Evolutionary conservation across 2,329 filamentous ascomycete genomes (phyloP).

Genomic region (Talaromyces sp.): DNA sequence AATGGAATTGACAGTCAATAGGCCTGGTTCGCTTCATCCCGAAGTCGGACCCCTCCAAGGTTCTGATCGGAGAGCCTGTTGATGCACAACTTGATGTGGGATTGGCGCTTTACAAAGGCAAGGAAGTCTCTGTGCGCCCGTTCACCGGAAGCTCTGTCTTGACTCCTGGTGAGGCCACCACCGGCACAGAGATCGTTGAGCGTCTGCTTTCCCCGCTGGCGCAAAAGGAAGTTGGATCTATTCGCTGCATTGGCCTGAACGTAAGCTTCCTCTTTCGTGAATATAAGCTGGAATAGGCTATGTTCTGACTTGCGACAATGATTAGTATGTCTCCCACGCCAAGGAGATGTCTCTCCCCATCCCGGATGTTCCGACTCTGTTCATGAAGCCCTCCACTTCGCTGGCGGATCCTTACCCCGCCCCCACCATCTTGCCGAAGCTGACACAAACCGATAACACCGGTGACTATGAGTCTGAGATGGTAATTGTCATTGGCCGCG

Average conservation of each 20-base stretch:
- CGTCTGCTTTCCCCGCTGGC: conserved; percentile 56
- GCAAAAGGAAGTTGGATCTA: conserved; percentile 56
- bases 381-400: conserved; percentile 60
- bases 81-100: conserved; percentile 60
- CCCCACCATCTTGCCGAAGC: conserved; percentile 57
- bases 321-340: conserved; percentile 54
- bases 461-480: conserved; percentile 65
- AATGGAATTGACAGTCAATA: conserved; percentile 30
- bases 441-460: conserved; percentile 56
- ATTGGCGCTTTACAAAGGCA: conserved; percentile 57
- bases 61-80: conserved; percentile 61
- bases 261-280: conserved; percentile 32
- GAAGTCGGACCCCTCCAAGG: conserved; percentile 51
- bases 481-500: conserved; percentile 58
- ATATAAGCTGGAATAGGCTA: neutral
- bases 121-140: conserved; percentile 59
- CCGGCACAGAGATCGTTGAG: conserved; percentile 36
- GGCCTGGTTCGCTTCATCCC: conserved; percentile 64
- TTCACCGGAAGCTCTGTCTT: conserved; percentile 64
- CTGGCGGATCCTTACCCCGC: conserved; percentile 58
- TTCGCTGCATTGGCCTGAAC: conserved; percentile 63
- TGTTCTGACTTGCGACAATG: neutral
- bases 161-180: conserved; percentile 56
- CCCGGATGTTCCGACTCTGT: conserved; percentile 59
- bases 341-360: conserved; percentile 57